Conservation (phyloP, 2,329 filamentous ascomycete genomes). For the Rutstroemia sydowiana region DNA sequence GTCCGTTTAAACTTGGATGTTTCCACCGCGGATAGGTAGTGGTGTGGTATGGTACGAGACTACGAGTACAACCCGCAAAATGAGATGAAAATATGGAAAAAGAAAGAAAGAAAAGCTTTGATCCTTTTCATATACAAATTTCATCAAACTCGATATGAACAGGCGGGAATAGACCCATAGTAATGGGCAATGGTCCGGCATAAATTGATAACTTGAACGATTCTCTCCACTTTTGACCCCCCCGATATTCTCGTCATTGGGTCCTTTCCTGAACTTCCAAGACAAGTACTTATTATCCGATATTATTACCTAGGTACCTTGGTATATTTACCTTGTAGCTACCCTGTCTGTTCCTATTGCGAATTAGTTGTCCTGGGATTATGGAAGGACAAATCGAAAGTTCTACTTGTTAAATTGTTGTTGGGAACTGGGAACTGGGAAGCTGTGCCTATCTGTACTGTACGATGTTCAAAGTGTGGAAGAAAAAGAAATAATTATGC, state of each 20-base stretch:
- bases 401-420: background rate
- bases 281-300: background rate
- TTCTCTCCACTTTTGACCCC: background rate
- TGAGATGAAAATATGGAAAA: background rate
- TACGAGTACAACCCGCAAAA: background rate
- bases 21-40: no score
- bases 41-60: no score
- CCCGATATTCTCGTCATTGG: background rate
- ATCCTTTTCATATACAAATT: background rate
- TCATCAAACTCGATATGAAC: background rate
- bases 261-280: background rate
- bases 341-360: constrained; percentile 1
- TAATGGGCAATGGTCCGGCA: background rate
- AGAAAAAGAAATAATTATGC: background rate
- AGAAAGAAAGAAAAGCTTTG: background rate
- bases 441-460: background rate
- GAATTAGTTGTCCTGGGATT: constrained; percentile 1
- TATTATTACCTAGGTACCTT: background rate
- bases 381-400: constrained; percentile 9
- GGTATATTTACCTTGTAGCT: background rate
- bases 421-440: background rate
- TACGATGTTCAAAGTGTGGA: background rate
- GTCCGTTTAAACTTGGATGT: no score
- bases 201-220: background rate
- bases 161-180: background rate